Evolutionary conservation across 345 rosid species (phyloP), one percentile per base, ranked within the genome.

Genomic region (Carallia pectinifolia): DNA sequence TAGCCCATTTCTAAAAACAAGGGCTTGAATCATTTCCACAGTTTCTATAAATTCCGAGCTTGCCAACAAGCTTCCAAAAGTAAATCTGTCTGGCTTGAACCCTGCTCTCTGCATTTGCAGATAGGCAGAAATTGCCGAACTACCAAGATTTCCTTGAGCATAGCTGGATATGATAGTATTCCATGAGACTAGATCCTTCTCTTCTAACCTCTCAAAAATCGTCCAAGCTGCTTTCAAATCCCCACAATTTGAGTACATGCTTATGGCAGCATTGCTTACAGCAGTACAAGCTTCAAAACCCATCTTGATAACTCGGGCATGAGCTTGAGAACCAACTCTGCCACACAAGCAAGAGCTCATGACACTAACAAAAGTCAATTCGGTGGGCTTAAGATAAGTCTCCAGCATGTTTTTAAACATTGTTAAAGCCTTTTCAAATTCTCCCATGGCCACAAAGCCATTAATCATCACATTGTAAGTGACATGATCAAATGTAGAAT

Each of bases 101-200:
- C 87, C 92, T 27, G 40, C 67, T 60, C 65, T 77, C n/a, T 72
- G 81, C 96, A 89, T 89, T 64, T 71, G 70, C 60, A 71, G 70
- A 74, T 76, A 89, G 36, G 85, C 23, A 18, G 62, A 71, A 64
- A 87, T 79, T 8, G 88, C 89, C 37, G 77, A 80, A 69, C 64
- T 61, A 4, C 82, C 71, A 12, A 62, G 62, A 19, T 79, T 84
- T 50, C 77, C 79, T 70, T 79, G 92, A 74, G 84, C 79, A 76
- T 81, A 92, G 71, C 77, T 59, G 4, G 93, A 88, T 76, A 92
- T 77, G 78, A 89, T 83, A 61, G 92, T 76, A 72, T 89, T 92
- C 97, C 97, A 92, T 27, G 93, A 83, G 65, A 88, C 85, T 58
- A 81, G 72, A 84, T 92, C 96, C 79, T 78, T 92, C 61, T 79